Evolutionary conservation across 371 early-diverging fungal species (phyloP), one percentile per base, ranked within the genome.

Genomic region (Neoconidiobolus thromboides): DNA sequence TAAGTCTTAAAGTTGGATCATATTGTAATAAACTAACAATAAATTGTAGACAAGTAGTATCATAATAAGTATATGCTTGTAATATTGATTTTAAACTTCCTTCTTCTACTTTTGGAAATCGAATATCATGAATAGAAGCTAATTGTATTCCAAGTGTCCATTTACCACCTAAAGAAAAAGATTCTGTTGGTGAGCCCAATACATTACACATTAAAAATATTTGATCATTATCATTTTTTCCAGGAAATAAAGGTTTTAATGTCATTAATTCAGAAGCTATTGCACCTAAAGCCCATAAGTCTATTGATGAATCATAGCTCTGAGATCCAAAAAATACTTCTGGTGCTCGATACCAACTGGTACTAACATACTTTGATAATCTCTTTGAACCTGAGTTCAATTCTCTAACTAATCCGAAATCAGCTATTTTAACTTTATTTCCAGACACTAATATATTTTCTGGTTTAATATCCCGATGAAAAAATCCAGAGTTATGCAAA

Each of bases 301-400:
- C 99, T 40, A 99, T 89, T 3, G 96, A 93, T 41, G 81, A 87
- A 7, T 87, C 81, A 64, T 99, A 99, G 41, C 70, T 70, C 0
- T 85, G 78, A 5, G 82, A 81, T 37, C 87, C 81, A 42, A 96
- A 73, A 12, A 98, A 67, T 2, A 98, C 84, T 73, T 99, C 99
- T 38, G 99, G 99, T 3, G 99, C 91, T 40, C 99, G 83, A 70
- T 99, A 98, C 96, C 96, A 96, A 63, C 96, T 75, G 4, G 96
- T 96, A 73, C 87, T 86, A 55, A 94, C 91, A 73, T 96, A 94
- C 61, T 87, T 86, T 9, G 95, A 93, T 62, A 74, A 76, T 75
- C 76, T 58, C 37, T 94, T 92, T 5, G 87, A 82, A 43, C 74
- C 70, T 63, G 80, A 81, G 60, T 89, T 81, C 62, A 91, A 77